These are phyloP conservation scores for Solanum ossicruentum DNA, from an alignment of 257 asterid species.

Conservation along the genomic window DNA sequence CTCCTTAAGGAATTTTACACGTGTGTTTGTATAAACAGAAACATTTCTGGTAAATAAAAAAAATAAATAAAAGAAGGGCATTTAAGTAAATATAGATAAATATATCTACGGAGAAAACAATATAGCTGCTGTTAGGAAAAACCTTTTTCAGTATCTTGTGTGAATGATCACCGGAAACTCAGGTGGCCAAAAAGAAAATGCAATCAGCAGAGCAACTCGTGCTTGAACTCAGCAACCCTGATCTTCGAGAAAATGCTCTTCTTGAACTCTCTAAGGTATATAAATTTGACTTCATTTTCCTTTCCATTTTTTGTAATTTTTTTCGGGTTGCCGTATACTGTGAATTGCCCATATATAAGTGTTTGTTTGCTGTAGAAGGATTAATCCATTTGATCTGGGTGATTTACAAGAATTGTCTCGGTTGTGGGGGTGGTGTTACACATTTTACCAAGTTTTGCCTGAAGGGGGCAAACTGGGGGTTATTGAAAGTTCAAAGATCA, in stretches of 20 bases:
- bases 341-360: neutral
- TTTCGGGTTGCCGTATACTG: neutral
- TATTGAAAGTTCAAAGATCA: neutral
- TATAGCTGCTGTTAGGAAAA: no score
- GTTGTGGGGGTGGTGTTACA: neutral
- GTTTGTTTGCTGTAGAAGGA: neutral
- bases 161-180: no score
- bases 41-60: neutral
- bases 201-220: neutral
- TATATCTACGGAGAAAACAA: neutral
- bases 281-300: neutral
- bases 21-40: neutral
- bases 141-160: no score
- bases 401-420: neutral
- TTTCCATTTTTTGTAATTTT: neutral
- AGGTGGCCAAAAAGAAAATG: neutral
- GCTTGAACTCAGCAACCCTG: neutral
- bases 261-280: neutral
- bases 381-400: neutral
- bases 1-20: neutral
- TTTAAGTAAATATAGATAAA: neutral
- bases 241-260: neutral
- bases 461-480: neutral
- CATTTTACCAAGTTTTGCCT: neutral
- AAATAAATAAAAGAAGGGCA: neutral